These are phyloP conservation scores for Epichloe aotearoae DNA, from an alignment of 2,329 filamentous ascomycete genomes.

Conservation along the genomic window DNA sequence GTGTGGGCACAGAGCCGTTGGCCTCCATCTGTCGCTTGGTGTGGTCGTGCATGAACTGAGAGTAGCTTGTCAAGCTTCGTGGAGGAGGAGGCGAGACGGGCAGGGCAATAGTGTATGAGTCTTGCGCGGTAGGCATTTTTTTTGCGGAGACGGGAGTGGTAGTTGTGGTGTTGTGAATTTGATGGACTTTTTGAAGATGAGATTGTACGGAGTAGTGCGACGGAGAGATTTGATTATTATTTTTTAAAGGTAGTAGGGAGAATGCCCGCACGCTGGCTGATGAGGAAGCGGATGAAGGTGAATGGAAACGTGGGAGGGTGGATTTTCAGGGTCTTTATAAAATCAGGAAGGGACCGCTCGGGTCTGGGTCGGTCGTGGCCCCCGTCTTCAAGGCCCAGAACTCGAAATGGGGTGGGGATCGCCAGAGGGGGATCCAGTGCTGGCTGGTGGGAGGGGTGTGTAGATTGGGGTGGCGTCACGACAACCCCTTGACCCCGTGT, in stretches of 20 bases:
- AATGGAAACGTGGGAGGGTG: not conserved
- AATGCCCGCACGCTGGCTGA: not conserved
- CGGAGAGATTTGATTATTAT: no score
- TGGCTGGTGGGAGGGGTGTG: not conserved
- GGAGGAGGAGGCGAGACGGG: constrained; percentile 26
- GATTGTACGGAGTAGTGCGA: no score
- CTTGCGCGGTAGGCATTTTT: constrained; percentile 27
- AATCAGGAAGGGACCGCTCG: not conserved
- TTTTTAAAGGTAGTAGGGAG: no score
- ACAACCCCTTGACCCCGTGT: not conserved
- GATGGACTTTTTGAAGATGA: no score
- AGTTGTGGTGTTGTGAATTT: not conserved
- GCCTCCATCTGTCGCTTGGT: constrained; percentile 53
- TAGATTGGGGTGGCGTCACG: not conserved
- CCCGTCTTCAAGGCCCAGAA: not conserved
- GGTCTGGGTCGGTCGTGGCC: not conserved
- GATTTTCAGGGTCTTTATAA: constrained; percentile 14
- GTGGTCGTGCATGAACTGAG: constrained; percentile 49
- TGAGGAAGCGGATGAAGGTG: not conserved
- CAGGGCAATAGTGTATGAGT: constrained; percentile 23
- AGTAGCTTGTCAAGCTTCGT: constrained; percentile 40
- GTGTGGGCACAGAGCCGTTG: constrained; percentile 19
- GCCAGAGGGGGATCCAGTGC: not conserved
- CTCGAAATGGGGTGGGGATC: not conserved
- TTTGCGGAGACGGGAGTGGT: constrained; percentile 5